These are phyloP conservation scores for Trichoderma atroviride DNA, from an alignment of 2,329 filamentous ascomycete genomes.

Conservation along the genomic window DNA sequence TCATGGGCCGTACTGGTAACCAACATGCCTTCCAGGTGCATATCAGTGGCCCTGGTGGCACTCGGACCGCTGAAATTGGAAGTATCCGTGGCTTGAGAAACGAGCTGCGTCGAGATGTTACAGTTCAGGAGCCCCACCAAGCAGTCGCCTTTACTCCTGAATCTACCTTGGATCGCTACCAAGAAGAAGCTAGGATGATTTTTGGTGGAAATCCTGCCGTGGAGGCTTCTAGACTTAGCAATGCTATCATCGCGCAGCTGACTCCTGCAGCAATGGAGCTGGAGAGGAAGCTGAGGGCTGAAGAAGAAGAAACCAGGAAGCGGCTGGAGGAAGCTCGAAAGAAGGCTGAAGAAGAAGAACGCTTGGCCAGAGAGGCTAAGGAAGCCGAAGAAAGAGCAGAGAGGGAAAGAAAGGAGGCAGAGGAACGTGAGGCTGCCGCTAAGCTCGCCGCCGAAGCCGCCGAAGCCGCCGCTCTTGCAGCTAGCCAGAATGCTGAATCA, in stretches of 20 bases:
- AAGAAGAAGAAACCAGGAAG: slow-evolving; percentile 53
- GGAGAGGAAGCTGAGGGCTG: slow-evolving; percentile 70
- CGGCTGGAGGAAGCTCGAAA: slow-evolving; percentile 62
- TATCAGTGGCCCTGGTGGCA: slow-evolving; percentile 53
- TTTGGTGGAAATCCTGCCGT: slow-evolving; percentile 66
- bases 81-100: slow-evolving; percentile 47
- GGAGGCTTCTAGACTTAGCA: slow-evolving; percentile 71
- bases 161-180: slow-evolving; percentile 76
- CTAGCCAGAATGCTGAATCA: slow-evolving; percentile 29
- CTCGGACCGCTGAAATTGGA: slow-evolving; percentile 52
- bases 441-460: slow-evolving; percentile 62
- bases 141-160: slow-evolving; percentile 75
- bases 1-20: slow-evolving; percentile 47
- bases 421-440: slow-evolving; percentile 63
- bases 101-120: slow-evolving; percentile 52
- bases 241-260: slow-evolving; percentile 70
- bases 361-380: slow-evolving; percentile 67
- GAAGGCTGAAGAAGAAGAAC: slow-evolving; percentile 67
- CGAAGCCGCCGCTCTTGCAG: slow-evolving; percentile 55
- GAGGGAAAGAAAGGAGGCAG: slow-evolving; percentile 69
- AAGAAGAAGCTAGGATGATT: slow-evolving; percentile 85
- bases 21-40: slow-evolving; percentile 63
- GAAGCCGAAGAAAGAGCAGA: slow-evolving; percentile 70
- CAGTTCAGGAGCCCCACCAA: slow-evolving; percentile 65
- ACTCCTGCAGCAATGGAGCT: slow-evolving; percentile 83